Evolutionary conservation across 2,329 filamentous ascomycete species (phyloP).

Genomic region (Exserohilum rostratum): DNA sequence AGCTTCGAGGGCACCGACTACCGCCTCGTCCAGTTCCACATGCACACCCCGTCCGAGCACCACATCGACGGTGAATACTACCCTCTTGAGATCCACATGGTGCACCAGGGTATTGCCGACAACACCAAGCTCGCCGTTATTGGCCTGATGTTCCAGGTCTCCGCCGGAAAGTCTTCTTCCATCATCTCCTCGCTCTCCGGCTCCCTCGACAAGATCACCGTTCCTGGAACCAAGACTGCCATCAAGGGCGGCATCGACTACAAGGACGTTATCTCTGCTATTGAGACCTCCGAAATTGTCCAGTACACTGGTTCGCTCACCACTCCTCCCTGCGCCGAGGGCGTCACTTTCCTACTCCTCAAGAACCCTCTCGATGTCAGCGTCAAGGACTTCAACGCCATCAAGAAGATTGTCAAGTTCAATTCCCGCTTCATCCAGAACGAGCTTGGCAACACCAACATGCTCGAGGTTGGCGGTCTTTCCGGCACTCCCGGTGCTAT

Average conservation of each 20-base stretch:
- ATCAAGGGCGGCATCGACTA: slow-evolving; percentile 53
- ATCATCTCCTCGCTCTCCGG: slow-evolving; percentile 40
- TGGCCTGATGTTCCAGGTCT: slow-evolving; percentile 52
- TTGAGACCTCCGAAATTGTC: slow-evolving; percentile 51
- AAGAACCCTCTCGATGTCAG: slow-evolving; percentile 56
- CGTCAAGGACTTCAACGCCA: slow-evolving; percentile 57
- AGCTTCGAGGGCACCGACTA: slow-evolving; percentile 50
- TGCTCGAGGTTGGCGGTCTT: slow-evolving; percentile 38
- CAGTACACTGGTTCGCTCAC: slow-evolving; percentile 66
- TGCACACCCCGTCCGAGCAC: slow-evolving; percentile 67
- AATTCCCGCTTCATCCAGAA: slow-evolving; percentile 64
- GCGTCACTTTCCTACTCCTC: slow-evolving; percentile 61
- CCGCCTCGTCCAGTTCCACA: slow-evolving; percentile 62
- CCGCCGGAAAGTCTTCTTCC: slow-evolving; percentile 39
- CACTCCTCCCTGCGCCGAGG: slow-evolving; percentile 66
- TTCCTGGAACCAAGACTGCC: slow-evolving; percentile 47
- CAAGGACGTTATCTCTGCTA: slow-evolving; percentile 46
- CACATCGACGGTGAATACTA: slow-evolving; percentile 57
- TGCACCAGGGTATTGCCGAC: slow-evolving; percentile 57
- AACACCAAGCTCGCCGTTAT: slow-evolving; percentile 49
- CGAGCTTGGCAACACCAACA: slow-evolving; percentile 53
- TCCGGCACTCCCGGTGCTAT: slow-evolving; percentile 7
- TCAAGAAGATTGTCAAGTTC: slow-evolving; percentile 61
- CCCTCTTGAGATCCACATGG: slow-evolving; percentile 63
- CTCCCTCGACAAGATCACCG: slow-evolving; percentile 49